Base-by-base conservation (phyloP, 495 filamentous ascomycete genomes). In the Rhizodiscina lignyota region DNA sequence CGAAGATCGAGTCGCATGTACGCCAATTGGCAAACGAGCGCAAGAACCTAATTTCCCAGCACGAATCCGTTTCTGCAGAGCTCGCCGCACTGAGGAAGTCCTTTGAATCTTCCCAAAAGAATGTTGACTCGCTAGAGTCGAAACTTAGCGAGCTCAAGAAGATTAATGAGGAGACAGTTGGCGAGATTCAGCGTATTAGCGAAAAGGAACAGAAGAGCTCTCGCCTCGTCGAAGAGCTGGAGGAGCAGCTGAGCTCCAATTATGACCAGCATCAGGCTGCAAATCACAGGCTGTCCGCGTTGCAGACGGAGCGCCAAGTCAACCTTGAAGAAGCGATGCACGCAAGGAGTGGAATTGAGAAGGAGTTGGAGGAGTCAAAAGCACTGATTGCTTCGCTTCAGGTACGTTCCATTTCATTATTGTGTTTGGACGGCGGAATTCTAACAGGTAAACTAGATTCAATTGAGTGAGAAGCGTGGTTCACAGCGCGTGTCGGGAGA, bases 201-300 rank as follows among this genome's bases (percentile, higher is more conserved):
- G 58, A 64, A 27, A 71, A 77, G 53, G 77, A 80, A 55, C 56
- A 83, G 58, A 91, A 89, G 63, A 87, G 86, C 54, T 79, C 79
- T 12, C 74, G 80, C 30, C 62, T 99, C 5, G 79, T 96, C 5
- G 84, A 94, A 49, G 89, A 96, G 56, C 74, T 99, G 13, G 89
- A 99, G 54, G 85, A 99, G 41, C 87, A 99, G 48, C 72, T 99
- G n/a, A 78, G 81, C 41, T 83, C 66, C 51, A 94, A 83, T 56
- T 97, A 79, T 52, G 89, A 97, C 39, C 83, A 93, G 49, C 83
- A 87, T 44, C 80, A 92, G 52, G 64, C 62, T 41, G 61, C 72
- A n/a, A 68, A 69, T 5, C 87, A 83, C 54, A 81, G 87, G 46
- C 57, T 83, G 10, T 78, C 80, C 50, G 48, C 53, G 2, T 43